Conservation (phyloP, 176 grass and related monocot genomes). For the Lolium multiflorum region DNA sequence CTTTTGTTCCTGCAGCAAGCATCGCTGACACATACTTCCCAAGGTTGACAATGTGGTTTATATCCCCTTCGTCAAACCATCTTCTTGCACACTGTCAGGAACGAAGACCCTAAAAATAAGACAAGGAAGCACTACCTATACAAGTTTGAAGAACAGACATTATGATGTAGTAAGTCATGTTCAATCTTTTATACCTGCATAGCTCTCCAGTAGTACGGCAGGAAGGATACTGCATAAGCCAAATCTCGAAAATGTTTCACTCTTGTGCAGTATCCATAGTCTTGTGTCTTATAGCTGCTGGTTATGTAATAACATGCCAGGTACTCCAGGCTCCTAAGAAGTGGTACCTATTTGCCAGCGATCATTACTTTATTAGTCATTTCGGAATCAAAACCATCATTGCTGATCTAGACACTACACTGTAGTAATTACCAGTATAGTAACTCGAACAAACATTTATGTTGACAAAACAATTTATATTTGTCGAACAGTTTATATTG, state of each 20-base stretch:
- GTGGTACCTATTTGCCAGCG: conserved; percentile 70
- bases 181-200: conserved; percentile 76
- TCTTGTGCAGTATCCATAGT: conserved; percentile 96
- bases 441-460: conserved; percentile 26
- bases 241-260: conserved; percentile 91
- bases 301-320: conserved; percentile 96
- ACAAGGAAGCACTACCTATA: conserved; percentile 26
- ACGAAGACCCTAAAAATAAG: conserved; percentile 13
- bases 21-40: conserved; percentile 98
- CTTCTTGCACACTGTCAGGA: conserved; percentile 85
- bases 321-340: conserved; percentile 92
- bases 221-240: conserved; percentile 93
- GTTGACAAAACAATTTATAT: conserved; percentile 23
- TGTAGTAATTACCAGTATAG: conserved; percentile 21
- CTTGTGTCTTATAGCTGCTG: conserved; percentile 92
- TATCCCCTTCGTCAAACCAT: conserved; percentile 98
- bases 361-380: conserved; percentile 40
- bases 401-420: conserved; percentile 12
- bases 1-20: conserved; percentile 88
- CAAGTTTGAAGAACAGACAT: conserved; percentile 18
- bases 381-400: conserved; percentile 36
- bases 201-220: conserved; percentile 98
- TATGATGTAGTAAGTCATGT: conserved; percentile 10
- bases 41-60: conserved; percentile 85
- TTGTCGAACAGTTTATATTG: conserved; percentile 29